Conservation (phyloP, 164 flowering plant species). For the Nelumbo lutea region DNA sequence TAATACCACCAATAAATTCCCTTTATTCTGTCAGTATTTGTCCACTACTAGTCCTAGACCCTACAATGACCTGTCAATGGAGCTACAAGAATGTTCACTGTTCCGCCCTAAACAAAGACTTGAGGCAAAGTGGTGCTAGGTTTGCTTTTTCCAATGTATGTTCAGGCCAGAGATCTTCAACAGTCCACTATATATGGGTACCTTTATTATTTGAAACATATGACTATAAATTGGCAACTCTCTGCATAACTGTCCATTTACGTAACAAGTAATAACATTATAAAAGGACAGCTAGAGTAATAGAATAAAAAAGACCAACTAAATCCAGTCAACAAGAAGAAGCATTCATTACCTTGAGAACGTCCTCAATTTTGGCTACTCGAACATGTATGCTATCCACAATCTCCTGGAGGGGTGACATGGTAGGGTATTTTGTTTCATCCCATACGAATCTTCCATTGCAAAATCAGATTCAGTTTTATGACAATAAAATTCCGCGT, state of each 20-base stretch:
- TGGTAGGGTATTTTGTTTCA: conserved; percentile 84
- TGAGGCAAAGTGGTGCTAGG: no score
- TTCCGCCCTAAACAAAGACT: no score
- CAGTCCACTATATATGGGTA: not conserved
- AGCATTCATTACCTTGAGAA: conserved; percentile 60
- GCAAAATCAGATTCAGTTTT: conserved; percentile 11
- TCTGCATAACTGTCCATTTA: not conserved
- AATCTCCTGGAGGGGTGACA: conserved; percentile 82
- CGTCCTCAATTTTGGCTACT: conserved; percentile 90
- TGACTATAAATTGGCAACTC: not conserved
- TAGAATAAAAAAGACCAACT: not conserved
- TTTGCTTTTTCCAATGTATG: not conserved
- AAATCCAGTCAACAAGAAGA: not conserved
- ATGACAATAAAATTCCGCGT: not conserved
- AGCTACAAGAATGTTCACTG: no score
- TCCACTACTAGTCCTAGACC: no score
- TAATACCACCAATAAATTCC: no score
- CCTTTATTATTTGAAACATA: not conserved
- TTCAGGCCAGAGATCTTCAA: not conserved
- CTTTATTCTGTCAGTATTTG: no score
- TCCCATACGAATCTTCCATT: conserved; percentile 87
- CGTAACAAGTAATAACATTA: not conserved
- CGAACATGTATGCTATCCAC: conserved; percentile 70
- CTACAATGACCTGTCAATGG: no score
- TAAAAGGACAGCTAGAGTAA: not conserved